Percentiles rank a stretch among this genome's conserved stretches.
These are phyloP conservation scores for Setaria viridis DNA, from an alignment of 202 grass and related monocot genomes.

Conservation along the genomic window DNA sequence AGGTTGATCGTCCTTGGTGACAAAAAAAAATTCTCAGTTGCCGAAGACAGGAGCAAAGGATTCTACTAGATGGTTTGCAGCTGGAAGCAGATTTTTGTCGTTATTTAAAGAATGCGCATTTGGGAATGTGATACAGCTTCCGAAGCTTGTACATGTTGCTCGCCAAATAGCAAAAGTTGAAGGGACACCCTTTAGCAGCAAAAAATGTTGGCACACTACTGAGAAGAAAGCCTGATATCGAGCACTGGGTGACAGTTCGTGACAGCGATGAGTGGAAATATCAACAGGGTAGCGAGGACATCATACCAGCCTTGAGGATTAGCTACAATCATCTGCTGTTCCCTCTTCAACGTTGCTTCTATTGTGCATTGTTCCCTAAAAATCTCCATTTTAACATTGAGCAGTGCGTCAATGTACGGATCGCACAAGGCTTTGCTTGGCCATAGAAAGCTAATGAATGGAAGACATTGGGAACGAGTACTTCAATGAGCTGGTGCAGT, in stretches of 20 bases:
- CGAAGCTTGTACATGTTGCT: too few species aligned
- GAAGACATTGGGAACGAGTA: slow-evolving; percentile 43
- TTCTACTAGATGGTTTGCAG: too few species aligned
- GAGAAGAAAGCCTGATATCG: not conserved
- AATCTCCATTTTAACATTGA: not conserved
- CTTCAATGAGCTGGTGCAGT: slow-evolving; percentile 22
- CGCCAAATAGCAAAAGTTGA: too few species aligned
- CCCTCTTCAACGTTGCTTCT: slow-evolving; percentile 38
- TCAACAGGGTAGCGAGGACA: not conserved
- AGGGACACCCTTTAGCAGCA: too few species aligned
- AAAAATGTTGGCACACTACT: too few species aligned
- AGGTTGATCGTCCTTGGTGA: too few species aligned
- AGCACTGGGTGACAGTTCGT: slow-evolving; percentile 43
- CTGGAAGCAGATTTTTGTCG: too few species aligned
- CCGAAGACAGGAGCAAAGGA: too few species aligned
- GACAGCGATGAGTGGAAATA: slow-evolving; percentile 31
- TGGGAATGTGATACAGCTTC: too few species aligned
- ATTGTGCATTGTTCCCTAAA: slow-evolving; percentile 22
- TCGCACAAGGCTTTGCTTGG: slow-evolving; percentile 35
- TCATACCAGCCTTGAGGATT: slow-evolving; percentile 13
- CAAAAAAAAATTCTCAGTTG: too few species aligned
- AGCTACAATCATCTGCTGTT: slow-evolving; percentile 42
- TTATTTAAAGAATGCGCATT: too few species aligned
- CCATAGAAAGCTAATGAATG: slow-evolving; percentile 8
- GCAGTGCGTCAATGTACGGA: slow-evolving; percentile 38